Base-by-base conservation (phyloP, 306 rosid species). In the Vigna radiata region DNA sequence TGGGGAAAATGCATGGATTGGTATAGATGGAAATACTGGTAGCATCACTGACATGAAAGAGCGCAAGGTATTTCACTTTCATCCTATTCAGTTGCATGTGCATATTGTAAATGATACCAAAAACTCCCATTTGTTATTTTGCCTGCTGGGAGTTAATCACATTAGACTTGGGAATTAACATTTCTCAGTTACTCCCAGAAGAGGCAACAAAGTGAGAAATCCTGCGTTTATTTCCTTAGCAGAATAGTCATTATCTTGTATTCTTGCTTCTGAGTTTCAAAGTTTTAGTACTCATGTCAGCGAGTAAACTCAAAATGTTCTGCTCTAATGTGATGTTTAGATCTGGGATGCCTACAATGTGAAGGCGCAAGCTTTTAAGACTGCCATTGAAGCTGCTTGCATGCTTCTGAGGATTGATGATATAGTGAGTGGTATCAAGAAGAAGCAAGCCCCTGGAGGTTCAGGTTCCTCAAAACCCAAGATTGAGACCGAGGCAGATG, bases 311-410 rank as follows among this genome's bases (percentile, higher is more conserved):
- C 7, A 72, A 21, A 33, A 63, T 84, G 59, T 60, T 37, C 70
- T 62, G 33, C 67, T 77, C 9, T 60, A 5, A 63, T 52, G 46
- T 65, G 14, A 55, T 84, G 62, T 36, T 31, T 84, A 94, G 97
- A 94, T 94, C 44, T 94, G 96, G 97, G 99, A 96, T 83, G 96
- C 96, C 73, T 96, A 92, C 87, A 96, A 90, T 70, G 99, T 96
- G 62, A 96, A 96, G 89, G 89, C 96, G 4, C 99, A 96, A 81
- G 91, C 99, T 5, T 96, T 96, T 52, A 96, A 96, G 89, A 96
- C 99, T 1, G 98, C 99, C 49, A 96, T 96, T 74, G 99, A 96
- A 92, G 96, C 98, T 37, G 93, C 98, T 43, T 89, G 99, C 91
- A 90, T 96, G 93, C 99, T 96, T 48, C 83, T 96, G 81, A 92